Base-by-base conservation (phyloP, 805 yeast genomes). In the Cyberlindnera xylosilytica region DNA sequence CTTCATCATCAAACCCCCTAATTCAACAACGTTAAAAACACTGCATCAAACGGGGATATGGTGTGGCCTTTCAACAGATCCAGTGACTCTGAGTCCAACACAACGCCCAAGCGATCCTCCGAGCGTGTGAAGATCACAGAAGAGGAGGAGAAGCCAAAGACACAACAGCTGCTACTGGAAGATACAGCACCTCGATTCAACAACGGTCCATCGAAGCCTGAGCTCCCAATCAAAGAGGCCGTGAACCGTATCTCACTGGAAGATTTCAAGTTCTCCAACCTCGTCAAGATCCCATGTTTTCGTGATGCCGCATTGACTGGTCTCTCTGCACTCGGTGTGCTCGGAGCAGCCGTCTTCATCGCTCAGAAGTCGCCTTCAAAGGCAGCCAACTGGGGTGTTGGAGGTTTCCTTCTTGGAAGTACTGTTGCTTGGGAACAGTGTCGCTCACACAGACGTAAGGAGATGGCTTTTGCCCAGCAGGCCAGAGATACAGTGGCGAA, bases 401-500 rank as follows among this genome's bases (percentile, higher is more conserved):
- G 85, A 29, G 95, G 93, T 3, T 77, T 88, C 50, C 63, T 86
- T 42, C 60, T 88, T 17, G 97, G 97, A 1, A 79, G 87, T 34
- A 72, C 86, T 0, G 80, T 86, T 20, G 87, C 95, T 1, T 90
- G 96, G 96, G 97, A 90, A 60, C 96, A 88, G 63, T 90, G 98
- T 62, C 72, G 96, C 45, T 70, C 79, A 37, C 72, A 78, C 36
- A 72, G 95, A 60, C 72, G 82, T 55, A 75, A 78, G 49, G 79
- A 85, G 41, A 73, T 79, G 58, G 74, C 76, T 46, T 79, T 81
- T 44, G 83, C 90, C 36, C 80, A 78, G 44, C 63, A 75, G 55
- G 96, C 96, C 0, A 81, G 79, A 53, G 76, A 75, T 44, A 69
- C 66, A 2, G 65, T 65, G 19, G 64, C 64, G 13, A 50, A 51